A percentile compares a stretch with the other conserved stretches of the same genome.
Conservation (phyloP, 768 basidiomycete species). For the Tephrocybe sp. region DNA sequence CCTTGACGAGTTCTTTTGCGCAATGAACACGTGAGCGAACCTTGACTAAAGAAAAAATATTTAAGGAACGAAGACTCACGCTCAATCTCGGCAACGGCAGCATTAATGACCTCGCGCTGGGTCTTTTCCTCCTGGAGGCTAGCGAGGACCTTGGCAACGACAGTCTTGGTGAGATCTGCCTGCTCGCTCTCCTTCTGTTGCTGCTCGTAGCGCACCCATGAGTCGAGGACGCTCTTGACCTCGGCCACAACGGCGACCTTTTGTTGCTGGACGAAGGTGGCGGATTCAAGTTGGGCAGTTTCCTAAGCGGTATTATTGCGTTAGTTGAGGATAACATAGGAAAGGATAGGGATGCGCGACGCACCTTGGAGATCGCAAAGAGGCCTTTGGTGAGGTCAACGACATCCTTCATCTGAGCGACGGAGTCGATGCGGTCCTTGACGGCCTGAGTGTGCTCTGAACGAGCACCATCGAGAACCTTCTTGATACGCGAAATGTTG, state of each 20-base stretch:
- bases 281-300: constrained; percentile 86
- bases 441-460: constrained; percentile 91
- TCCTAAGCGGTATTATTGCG: constrained; percentile 47
- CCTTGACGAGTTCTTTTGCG: constrained; percentile 79
- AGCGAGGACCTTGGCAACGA: constrained; percentile 87
- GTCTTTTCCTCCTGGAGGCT: constrained; percentile 83
- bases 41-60: not conserved
- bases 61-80: constrained; percentile 53
- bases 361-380: constrained; percentile 88
- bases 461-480: constrained; percentile 77
- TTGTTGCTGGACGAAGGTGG: constrained; percentile 89
- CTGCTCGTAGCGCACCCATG: constrained; percentile 98
- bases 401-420: constrained; percentile 95
- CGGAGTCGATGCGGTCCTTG: constrained; percentile 87
- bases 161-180: constrained; percentile 80
- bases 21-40: not conserved
- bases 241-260: constrained; percentile 83
- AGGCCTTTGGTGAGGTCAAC: constrained; percentile 87
- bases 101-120: constrained; percentile 77
- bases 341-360: constrained; percentile 14
- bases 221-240: constrained; percentile 92
- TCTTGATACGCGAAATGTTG: constrained; percentile 81
- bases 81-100: constrained; percentile 87
- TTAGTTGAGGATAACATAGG: not conserved
- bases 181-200: constrained; percentile 97